A percentile compares a stretch with the other conserved stretches of the same genome.
Evolutionary conservation across 2,329 filamentous ascomycete species (phyloP).

Genomic region (Aspergillus texensis): DNA sequence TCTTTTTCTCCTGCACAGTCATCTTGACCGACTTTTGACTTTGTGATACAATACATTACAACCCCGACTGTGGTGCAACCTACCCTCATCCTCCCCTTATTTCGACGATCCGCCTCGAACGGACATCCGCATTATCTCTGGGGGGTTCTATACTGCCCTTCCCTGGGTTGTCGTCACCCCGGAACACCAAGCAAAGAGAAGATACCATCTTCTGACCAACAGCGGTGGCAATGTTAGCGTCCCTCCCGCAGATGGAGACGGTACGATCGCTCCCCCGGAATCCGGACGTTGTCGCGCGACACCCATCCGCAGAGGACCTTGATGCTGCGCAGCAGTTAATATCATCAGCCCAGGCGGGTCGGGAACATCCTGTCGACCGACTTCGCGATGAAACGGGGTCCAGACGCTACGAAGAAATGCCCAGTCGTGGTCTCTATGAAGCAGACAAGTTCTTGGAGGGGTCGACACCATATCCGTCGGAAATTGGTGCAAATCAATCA

Average conservation of each 20-base stretch:
- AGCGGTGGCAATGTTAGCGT: slow-evolving; percentile 38
- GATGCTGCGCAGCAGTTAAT: slow-evolving; percentile 52
- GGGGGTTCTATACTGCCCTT: slow-evolving; percentile 12
- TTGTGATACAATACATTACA: slow-evolving; percentile 37
- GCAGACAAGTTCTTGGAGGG: slow-evolving; percentile 22
- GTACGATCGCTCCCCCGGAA: slow-evolving; percentile 35
- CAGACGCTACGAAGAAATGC: slow-evolving; percentile 21
- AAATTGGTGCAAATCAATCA: neutral
- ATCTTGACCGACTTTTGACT: slow-evolving; percentile 41
- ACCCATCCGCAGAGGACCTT: slow-evolving; percentile 51
- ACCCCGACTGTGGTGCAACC: slow-evolving; percentile 36
- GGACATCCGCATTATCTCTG: slow-evolving; percentile 15
- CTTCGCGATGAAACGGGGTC: slow-evolving; percentile 24
- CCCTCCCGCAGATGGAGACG: slow-evolving; percentile 41
- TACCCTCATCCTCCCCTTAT: slow-evolving; percentile 22
- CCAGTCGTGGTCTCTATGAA: slow-evolving; percentile 17
- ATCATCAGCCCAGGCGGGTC: slow-evolving; percentile 49
- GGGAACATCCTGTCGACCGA: slow-evolving; percentile 37
- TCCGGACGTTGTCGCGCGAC: slow-evolving; percentile 38
- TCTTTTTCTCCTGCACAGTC: slow-evolving; percentile 26
- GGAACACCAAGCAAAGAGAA: neutral
- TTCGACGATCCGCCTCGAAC: slow-evolving; percentile 20
- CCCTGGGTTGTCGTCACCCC: slow-evolving; percentile 7
- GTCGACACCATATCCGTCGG: slow-evolving; percentile 27
- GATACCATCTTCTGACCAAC: slow-evolving; percentile 4